Percentiles rank a stretch among this genome's conserved stretches.
phyloP scores from a whole-genome alignment of 2,329 filamentous ascomycete genomes.

The Sclerotinia nivalis region DNA sequence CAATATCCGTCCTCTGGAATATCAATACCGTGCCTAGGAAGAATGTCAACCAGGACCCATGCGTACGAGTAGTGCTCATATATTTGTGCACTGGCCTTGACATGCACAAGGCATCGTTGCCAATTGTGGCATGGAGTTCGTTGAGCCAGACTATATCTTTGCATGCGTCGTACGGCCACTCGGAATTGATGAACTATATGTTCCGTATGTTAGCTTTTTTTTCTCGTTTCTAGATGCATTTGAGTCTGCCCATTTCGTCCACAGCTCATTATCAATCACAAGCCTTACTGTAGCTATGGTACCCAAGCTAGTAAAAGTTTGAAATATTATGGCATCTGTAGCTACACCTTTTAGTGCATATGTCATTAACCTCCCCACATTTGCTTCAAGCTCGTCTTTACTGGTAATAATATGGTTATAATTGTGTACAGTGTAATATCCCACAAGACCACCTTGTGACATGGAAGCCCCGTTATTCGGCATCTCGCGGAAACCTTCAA shows the following conservation, averaged over 20 bases:
- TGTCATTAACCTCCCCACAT: slow-evolving; percentile 37
- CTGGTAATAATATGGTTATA: background rate
- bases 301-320: slow-evolving; percentile 41
- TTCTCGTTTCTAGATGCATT: background rate
- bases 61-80: slow-evolving; percentile 30
- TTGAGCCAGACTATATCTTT: slow-evolving; percentile 27
- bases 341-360: slow-evolving; percentile 48
- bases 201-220: background rate
- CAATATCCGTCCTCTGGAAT: background rate
- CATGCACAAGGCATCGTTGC: slow-evolving; percentile 22
- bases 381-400: background rate
- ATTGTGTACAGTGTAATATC: background rate
- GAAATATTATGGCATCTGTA: slow-evolving; percentile 50
- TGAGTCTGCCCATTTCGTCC: background rate
- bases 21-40: background rate
- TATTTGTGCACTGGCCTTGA: slow-evolving; percentile 22
- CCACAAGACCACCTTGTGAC: background rate
- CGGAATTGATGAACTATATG: background rate
- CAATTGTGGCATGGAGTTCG: slow-evolving; percentile 19
- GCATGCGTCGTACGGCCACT: background rate
- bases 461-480: background rate
- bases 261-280: slow-evolving; percentile 26
- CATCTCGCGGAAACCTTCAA: background rate
- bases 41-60: slow-evolving; percentile 28
- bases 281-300: slow-evolving; percentile 41